Evolutionary conservation across 805 yeast species (phyloP), one percentile per base, ranked within the genome.

Genomic region (Starmerella powellii): DNA sequence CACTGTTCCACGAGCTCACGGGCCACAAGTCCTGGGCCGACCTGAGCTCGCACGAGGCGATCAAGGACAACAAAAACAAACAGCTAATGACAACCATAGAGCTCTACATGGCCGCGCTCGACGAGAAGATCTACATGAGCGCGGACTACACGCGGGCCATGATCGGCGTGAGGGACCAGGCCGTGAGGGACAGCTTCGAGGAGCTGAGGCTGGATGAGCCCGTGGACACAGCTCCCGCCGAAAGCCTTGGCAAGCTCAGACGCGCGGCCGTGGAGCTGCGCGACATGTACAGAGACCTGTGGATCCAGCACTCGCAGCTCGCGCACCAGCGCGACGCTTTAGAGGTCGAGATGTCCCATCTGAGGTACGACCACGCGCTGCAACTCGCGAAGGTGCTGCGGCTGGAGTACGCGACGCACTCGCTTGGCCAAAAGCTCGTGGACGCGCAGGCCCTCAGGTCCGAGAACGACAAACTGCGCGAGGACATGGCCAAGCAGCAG

Each of bases 41-140:
- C 2, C n/a, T 40, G 26, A 34, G 41, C 36, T 35, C 34, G 6
- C 34, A 31, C 16, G 40, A 43, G 38, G 34, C 33, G n/a, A n/a
- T 21, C 8, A 30, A 17, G 18, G 51, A 47, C 36, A 19, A 11
- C 31, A 34, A 37, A 13, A 31, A 51, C 37, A 31, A 29, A 23
- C 41, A 34, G 24, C 47, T 56, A n/a, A 36, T 41, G 31, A 37
- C 44, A 13, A 47, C 49, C 23, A 41, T 54, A 30, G 54, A 54
- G 41, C 40, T 54, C 2, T 47, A 52, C 32, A 37, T 56, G 41
- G 58, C 59, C n/a, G 52, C 51, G 2, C 42, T 55, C 27, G 61
- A 57, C 39, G 57, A 52, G 43, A 48, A 46, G 19, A 36, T 48
- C 8, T 55, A 52, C 42, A 48, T 55, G 41, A 52, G 54, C 37